phyloP scores from a whole-genome alignment of 2,329 filamentous ascomycete genomes.

The Diaporthe eres region DNA sequence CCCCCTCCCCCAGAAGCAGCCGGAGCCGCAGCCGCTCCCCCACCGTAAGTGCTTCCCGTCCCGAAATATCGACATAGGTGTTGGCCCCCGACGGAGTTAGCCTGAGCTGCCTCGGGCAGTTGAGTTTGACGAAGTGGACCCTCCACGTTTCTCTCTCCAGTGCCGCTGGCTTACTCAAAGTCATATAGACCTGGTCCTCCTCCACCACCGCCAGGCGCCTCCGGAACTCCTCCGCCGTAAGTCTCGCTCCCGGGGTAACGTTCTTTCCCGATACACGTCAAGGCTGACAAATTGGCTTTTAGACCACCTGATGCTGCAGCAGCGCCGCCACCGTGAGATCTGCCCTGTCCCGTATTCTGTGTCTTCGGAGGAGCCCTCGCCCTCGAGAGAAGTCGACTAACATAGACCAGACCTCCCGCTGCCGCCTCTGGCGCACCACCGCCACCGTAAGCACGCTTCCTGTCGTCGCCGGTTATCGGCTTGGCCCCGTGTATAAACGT shows the following conservation, averaged over 20 bases:
- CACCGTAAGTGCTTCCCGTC: not conserved
- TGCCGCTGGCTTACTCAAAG: not conserved
- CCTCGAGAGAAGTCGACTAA: not conserved
- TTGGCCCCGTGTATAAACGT: not conserved
- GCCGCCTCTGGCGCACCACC: not conserved
- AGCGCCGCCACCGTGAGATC: slow-evolving; percentile 2
- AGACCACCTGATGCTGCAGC: not conserved
- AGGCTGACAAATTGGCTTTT: not conserved
- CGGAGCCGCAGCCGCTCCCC: slow-evolving; percentile 6
- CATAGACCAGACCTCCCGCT: not conserved
- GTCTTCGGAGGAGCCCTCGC: no score
- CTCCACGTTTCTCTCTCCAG: not conserved
- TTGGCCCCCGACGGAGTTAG: not conserved
- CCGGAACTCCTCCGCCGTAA: slow-evolving; percentile 17
- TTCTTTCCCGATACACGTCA: not conserved
- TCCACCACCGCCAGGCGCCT: slow-evolving; percentile 11
- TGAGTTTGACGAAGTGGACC: no score
- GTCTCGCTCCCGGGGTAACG: not conserved
- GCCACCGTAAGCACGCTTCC: not conserved
- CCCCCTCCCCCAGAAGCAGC: not conserved
- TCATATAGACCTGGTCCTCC: not conserved
- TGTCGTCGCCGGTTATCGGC: not conserved
- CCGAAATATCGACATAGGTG: not conserved
- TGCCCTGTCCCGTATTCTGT: not conserved
- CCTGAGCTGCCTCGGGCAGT: not conserved